Base-by-base conservation (phyloP, 345 rosid genomes). In the Physaria fendleri region DNA sequence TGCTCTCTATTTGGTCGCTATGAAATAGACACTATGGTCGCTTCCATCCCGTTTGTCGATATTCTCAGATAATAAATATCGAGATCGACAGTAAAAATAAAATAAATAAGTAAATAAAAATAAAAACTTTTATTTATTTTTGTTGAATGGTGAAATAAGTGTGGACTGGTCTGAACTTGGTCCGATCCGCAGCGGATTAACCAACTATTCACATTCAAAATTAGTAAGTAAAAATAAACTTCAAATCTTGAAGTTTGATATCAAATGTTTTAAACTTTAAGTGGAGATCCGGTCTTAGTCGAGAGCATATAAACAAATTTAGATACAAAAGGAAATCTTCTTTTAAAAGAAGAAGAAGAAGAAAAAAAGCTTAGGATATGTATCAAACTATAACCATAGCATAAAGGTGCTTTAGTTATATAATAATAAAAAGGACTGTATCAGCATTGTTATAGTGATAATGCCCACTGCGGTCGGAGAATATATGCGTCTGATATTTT, bases 381-480 rank as follows among this genome's bases (percentile, higher is more conserved):
- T 15, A 35, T 27, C 15, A 28, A 66, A 48, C 30, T 39, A n/a
- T n/a, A 38, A 56, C 49, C 27, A 39, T 33, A 10, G n/a, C 21
- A 38, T 8, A 48, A 39, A 66, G 7, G 59, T 58, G 37, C 39
- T 20, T 57, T 10, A 5, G 33, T n/a, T 41, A 23, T 40, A 29
- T 8, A 9, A 4, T 14, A 7, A n/a, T n/a, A 50, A 13, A 13
- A 42, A 52, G 34, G n/a, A n/a, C n/a, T n/a, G 15, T 6, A 59
- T 29, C 20, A n/a, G 50, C 22, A 49, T n/a, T 51, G 57, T 32
- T 51, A 0, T 17, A 60, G 56, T 59, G 66, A 60, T 35, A 44
- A 44, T 53, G 29, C 46, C 73, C 73, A 68, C 67, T 68, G 41
- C 9, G 67, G 73, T 69, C 68, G 67, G 73, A 68, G 73, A 61